These are phyloP conservation scores for Russula foetens DNA, from an alignment of 768 basidiomycete genomes.

Conservation along the genomic window DNA sequence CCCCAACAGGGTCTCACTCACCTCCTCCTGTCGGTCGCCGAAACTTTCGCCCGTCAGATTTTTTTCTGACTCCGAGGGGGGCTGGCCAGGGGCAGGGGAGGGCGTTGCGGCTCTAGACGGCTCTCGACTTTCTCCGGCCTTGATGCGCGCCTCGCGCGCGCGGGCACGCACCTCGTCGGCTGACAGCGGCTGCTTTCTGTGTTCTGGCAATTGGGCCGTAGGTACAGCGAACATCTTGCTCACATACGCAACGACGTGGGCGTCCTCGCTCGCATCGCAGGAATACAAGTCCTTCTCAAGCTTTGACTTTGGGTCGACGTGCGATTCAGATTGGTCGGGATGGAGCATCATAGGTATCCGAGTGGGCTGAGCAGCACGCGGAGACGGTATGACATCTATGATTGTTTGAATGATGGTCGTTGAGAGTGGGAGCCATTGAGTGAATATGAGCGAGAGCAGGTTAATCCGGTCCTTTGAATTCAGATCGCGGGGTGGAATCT, in stretches of 20 bases:
- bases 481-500: slow-evolving; percentile 81
- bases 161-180: slow-evolving; percentile 76
- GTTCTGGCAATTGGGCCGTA: slow-evolving; percentile 75
- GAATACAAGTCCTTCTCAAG: slow-evolving; percentile 79
- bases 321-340: slow-evolving; percentile 59
- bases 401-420: slow-evolving; percentile 86
- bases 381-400: slow-evolving; percentile 91
- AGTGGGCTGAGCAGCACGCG: slow-evolving; percentile 67
- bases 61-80: slow-evolving; percentile 21
- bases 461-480: slow-evolving; percentile 85
- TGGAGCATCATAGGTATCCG: slow-evolving; percentile 91
- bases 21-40: slow-evolving; percentile 27
- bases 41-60: slow-evolving; percentile 13
- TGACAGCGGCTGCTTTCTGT: slow-evolving; percentile 66
- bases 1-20: slow-evolving; percentile 69
- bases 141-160: slow-evolving; percentile 40
- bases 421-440: slow-evolving; percentile 94
- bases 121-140: slow-evolving; percentile 13
- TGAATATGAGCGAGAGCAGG: slow-evolving; percentile 79
- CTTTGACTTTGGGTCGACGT: slow-evolving; percentile 58
- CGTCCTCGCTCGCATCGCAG: slow-evolving; percentile 49
- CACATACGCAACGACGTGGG: slow-evolving; percentile 75
- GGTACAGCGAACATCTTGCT: slow-evolving; percentile 98
- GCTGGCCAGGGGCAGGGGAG: slow-evolving; percentile 10
- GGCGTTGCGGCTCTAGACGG: slow-evolving; percentile 6